phyloP scores from a whole-genome alignment of 805 yeast genomes.

The Sugiyamaella floridensis region DNA sequence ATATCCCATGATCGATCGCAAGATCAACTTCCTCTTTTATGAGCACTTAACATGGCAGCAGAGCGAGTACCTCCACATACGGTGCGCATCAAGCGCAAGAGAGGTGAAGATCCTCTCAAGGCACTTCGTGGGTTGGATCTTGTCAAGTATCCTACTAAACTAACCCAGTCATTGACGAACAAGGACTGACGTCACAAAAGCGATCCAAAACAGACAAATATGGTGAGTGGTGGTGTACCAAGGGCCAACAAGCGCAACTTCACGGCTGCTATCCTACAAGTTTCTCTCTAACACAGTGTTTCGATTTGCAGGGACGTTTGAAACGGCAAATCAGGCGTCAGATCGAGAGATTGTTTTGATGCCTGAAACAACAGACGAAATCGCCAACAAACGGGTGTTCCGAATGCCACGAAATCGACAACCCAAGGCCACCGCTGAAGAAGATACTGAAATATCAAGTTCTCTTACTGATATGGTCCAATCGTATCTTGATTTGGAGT shows the following conservation, averaged over 20 bases:
- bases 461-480: conserved; percentile 72
- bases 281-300: conserved; percentile 15
- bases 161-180: conserved; percentile 8
- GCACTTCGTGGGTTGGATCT: conserved; percentile 44
- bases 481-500: conserved; percentile 44
- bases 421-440: conserved; percentile 4
- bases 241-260: no score
- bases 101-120: conserved; percentile 82
- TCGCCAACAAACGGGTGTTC: conserved; percentile 12
- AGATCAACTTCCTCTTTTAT: neutral
- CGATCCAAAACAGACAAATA: conserved; percentile 21
- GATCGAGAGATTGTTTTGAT: conserved; percentile 16
- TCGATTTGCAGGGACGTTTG: conserved; percentile 26
- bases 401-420: conserved; percentile 6
- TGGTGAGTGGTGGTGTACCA: conserved; percentile 4
- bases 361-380: conserved; percentile 3
- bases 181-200: conserved; percentile 10
- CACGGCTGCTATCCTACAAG: neutral
- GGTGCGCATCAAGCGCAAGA: conserved; percentile 77
- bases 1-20: neutral
- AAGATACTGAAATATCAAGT: conserved; percentile 39
- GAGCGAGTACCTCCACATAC: conserved; percentile 44
- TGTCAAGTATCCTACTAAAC: neutral
- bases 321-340: conserved; percentile 15
- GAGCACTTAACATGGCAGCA: conserved; percentile 7